These are phyloP conservation scores for Laetiporus sulphureus DNA, from an alignment of 1,284 basidiomycete species.

Conservation along the genomic window DNA sequence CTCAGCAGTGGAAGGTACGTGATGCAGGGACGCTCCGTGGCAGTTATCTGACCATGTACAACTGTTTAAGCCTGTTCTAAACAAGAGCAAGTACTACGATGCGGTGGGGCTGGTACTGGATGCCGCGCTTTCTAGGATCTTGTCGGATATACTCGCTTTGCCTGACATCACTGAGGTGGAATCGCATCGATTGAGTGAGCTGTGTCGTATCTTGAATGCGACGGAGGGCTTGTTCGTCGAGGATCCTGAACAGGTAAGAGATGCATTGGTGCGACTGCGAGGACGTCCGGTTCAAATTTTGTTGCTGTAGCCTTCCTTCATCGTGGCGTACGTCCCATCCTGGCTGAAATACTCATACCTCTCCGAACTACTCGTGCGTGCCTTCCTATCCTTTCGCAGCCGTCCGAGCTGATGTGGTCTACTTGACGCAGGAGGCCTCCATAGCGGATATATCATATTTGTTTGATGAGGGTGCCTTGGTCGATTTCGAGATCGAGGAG, in stretches of 20 bases:
- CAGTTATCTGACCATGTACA: conserved; percentile 1
- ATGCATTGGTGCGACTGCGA: not conserved
- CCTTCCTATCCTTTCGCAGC: conserved; percentile 1
- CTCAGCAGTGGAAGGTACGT: conserved; percentile 70
- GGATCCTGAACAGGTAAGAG: conserved; percentile 46
- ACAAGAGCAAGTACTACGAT: conserved; percentile 59
- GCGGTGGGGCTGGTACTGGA: conserved; percentile 76
- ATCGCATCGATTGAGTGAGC: conserved; percentile 75
- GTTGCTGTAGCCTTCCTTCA: conserved; percentile 50
- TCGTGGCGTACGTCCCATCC: conserved; percentile 74
- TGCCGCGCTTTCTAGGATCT: conserved; percentile 59
- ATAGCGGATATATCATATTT: conserved; percentile 92
- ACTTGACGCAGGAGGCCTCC: conserved; percentile 68
- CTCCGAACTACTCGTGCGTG: conserved; percentile 80
- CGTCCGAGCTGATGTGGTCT: conserved; percentile 2
- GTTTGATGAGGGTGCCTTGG: conserved; percentile 85
- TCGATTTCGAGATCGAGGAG: conserved; percentile 87
- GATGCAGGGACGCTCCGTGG: not conserved
- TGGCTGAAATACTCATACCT: conserved; percentile 96
- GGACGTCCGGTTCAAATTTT: conserved; percentile 4
- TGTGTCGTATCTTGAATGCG: conserved; percentile 74
- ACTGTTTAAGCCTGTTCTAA: conserved; percentile 49
- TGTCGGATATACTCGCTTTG: conserved; percentile 73
- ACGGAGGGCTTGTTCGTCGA: conserved; percentile 80
- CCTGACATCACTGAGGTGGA: conserved; percentile 90